Evolutionary conservation across 192 early-diverging fungal species (phyloP).

Genomic region (Coemansia sp.): DNA sequence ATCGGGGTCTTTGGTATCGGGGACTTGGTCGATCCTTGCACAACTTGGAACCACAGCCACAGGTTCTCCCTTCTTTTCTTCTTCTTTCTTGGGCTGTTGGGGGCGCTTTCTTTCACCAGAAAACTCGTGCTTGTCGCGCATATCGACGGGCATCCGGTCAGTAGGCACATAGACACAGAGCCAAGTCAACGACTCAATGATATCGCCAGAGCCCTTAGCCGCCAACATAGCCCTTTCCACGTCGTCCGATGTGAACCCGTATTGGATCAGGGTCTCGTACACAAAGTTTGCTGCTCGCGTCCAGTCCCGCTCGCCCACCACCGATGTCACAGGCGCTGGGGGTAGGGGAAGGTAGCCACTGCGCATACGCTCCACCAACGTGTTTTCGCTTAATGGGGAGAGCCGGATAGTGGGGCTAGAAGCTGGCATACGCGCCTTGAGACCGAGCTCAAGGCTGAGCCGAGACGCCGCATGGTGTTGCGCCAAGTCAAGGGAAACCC

Average conservation of each 20-base stretch:
- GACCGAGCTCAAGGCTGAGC: conserved; percentile 13
- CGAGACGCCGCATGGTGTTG: conserved; percentile 22
- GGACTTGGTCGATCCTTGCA: not conserved
- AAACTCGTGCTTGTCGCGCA: conserved; percentile 43
- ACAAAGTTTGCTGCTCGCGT: conserved; percentile 29
- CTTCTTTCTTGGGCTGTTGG: not conserved
- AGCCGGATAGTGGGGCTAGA: conserved; percentile 4
- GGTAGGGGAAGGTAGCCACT: not conserved
- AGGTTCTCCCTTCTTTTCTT: not conserved
- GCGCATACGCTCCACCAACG: conserved; percentile 21
- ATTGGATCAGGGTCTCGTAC: conserved; percentile 25
- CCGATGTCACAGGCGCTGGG: not conserved
- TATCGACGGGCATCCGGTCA: conserved; percentile 32
- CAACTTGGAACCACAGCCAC: not conserved
- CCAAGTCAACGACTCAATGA: conserved; percentile 30
- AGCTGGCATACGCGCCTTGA: not conserved
- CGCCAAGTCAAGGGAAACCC: conserved; percentile 23
- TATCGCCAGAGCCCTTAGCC: conserved; percentile 16
- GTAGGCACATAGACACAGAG: conserved; percentile 33
- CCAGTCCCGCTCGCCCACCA: conserved; percentile 20
- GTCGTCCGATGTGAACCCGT: conserved; percentile 16
- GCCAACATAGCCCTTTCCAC: conserved; percentile 17
- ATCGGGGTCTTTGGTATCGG: not conserved
- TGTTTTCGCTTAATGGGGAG: conserved; percentile 15
- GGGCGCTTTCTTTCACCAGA: too few relatives aligned